phyloP scores from a whole-genome alignment of 495 filamentous ascomycete species.

The Lepidopterella palustris region DNA sequence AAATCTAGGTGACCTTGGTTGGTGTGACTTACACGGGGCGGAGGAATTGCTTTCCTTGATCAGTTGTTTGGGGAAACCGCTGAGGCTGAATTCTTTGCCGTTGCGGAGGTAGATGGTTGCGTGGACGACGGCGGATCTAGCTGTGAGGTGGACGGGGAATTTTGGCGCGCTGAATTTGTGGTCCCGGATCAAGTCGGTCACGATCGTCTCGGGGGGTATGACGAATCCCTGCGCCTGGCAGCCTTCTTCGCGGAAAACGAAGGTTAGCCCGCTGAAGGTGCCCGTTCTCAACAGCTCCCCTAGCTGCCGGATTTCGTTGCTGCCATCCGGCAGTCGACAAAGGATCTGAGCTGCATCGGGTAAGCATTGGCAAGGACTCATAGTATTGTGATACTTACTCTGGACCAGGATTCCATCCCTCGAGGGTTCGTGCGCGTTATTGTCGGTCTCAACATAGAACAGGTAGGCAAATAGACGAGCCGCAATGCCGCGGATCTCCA shows the following conservation, averaged over 20 bases:
- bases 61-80: slow-evolving; percentile 11
- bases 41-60: not conserved
- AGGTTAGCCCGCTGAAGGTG: slow-evolving; percentile 4
- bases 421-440: not conserved
- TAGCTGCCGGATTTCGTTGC: slow-evolving; percentile 1
- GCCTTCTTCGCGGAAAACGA: slow-evolving; percentile 14
- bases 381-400: not conserved
- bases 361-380: not conserved
- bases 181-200: slow-evolving; percentile 4
- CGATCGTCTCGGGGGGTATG: not conserved
- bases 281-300: slow-evolving; percentile 6
- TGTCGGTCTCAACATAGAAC: slow-evolving; percentile 13
- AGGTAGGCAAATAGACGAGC: slow-evolving; percentile 15
- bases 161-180: slow-evolving; percentile 1
- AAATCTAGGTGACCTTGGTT: not conserved
- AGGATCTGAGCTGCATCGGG: not conserved
- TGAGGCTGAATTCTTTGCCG: slow-evolving; percentile 9
- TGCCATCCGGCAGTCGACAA: slow-evolving; percentile 11
- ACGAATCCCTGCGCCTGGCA: slow-evolving; percentile 10
- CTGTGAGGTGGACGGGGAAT: slow-evolving; percentile 3
- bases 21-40: not conserved
- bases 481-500: slow-evolving; percentile 2
- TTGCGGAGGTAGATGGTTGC: slow-evolving; percentile 8
- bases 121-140: slow-evolving; percentile 6
- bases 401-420: slow-evolving; percentile 4